Base-by-base conservation (phyloP, 176 grass and related monocot genomes). In the Saccharum spontaneum region DNA sequence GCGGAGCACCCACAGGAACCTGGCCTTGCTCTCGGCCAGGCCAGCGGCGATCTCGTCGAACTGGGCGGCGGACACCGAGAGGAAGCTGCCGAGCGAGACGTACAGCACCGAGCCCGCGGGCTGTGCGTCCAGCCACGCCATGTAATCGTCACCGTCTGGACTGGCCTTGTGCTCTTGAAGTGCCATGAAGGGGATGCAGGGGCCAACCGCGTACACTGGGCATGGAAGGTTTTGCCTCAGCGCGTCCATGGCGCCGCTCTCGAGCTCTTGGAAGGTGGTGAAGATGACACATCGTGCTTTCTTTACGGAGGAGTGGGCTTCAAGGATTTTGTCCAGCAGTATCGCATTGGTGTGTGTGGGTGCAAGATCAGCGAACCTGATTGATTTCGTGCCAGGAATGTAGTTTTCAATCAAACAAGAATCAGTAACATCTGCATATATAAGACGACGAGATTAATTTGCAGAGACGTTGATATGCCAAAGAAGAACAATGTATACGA, bases 11-110 rank as follows among this genome's bases (percentile, higher is more conserved):
- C 92, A 90, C 36, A 93, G n/a, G 86, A 94, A 77, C 52, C 18
- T 69, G 63, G 46, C 61, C 36, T 44, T 73, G 70, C 88, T 90
- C 28, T 7, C 11, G 18, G 22, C 60, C 5, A 86, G 75, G 22
- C 86, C 89, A 0, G 41, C 67, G 52, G 89, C 80, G 12, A 91
- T 69, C 80, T 91, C 87, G 39, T 87, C 60, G 10, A 91, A 62
- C 76, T 91, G 76, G 2, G 77, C 1, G 4, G 24, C 3, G 14
- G 88, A 77, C 41, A 94, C 76, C 5, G 83, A 87, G 28, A 90
- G 70, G 83, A 81, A 94, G 79, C 92, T 94, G 63, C 86, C 89
- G n/a, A 90, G 46, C 3, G 88, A 88, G 15, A 94, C 66, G 24
- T 90, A 94, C 5, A 90, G 7, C 83, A 89, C 83, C 0, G 76